phyloP scores from a whole-genome alignment of 805 yeast species.

The Kuraishia piskuri region DNA sequence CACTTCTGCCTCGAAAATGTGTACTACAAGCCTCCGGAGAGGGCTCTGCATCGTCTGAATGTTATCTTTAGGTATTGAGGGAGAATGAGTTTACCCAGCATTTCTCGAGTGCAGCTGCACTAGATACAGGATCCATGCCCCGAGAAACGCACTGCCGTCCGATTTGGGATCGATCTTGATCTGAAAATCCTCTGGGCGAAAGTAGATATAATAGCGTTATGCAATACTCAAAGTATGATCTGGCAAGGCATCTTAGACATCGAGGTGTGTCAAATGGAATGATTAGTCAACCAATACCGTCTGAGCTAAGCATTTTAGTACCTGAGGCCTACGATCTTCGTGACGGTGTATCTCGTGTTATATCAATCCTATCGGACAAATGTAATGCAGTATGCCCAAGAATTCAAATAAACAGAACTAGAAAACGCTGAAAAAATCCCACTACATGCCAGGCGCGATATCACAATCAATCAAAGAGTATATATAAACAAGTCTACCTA shows the following conservation, averaged over 20 bases:
- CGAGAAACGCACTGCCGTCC: too few relatives aligned
- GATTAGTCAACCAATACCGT: too few relatives aligned
- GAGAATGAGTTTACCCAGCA: too few relatives aligned
- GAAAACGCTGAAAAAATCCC: neutral
- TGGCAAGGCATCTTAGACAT: too few relatives aligned
- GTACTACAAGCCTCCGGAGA: neutral
- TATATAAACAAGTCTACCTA: constrained; percentile 16
- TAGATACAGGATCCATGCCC: constrained; percentile 5
- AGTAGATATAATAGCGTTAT: too few relatives aligned
- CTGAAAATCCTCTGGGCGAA: too few relatives aligned
- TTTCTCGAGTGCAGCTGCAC: neutral
- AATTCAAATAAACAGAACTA: neutral
- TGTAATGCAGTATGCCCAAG: neutral
- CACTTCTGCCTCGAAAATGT: neutral
- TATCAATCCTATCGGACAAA: neutral
- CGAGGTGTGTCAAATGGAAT: too few relatives aligned
- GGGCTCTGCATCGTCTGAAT: neutral
- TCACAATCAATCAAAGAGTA: neutral
- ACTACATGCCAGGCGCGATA: neutral
- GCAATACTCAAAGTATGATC: too few relatives aligned
- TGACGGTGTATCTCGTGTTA: neutral
- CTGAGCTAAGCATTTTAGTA: too few relatives aligned
- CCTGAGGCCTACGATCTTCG: too few relatives aligned
- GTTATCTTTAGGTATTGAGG: too few relatives aligned
- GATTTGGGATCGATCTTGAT: too few relatives aligned